These are phyloP conservation scores for Cercis canadensis DNA, from an alignment of 306 rosid species.

Conservation along the genomic window DNA sequence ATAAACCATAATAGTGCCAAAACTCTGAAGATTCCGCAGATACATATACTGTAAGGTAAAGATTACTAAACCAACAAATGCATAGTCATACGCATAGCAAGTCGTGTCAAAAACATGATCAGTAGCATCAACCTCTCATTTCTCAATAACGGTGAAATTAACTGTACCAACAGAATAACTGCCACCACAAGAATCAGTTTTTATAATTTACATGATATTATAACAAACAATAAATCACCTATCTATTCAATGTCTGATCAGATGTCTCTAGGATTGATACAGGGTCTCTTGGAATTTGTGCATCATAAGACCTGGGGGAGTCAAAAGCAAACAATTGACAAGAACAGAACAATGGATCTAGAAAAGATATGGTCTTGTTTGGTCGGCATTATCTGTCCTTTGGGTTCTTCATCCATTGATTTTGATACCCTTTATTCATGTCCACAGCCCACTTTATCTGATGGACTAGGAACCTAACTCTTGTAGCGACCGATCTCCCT, in stretches of 20 bases:
- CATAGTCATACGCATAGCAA: constrained; percentile 41
- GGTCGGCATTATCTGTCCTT: constrained; percentile 63
- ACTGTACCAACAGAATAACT: constrained; percentile 73
- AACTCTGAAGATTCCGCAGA: constrained; percentile 53
- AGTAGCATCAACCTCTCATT: constrained; percentile 45
- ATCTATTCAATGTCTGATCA: constrained; percentile 39
- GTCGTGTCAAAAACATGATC: constrained; percentile 49
- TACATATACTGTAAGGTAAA: constrained; percentile 34
- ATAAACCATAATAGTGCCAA: constrained; percentile 39
- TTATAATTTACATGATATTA: constrained; percentile 19
- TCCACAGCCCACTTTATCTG: constrained; percentile 45
- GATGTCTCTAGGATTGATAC: constrained; percentile 36
- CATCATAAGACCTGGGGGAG: constrained; percentile 39
- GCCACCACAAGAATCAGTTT: constrained; percentile 44
- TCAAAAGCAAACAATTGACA: constrained; percentile 33
- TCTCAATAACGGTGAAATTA: constrained; percentile 51
- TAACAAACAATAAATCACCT: neutral
- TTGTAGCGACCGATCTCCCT: constrained; percentile 17
- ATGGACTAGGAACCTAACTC: constrained; percentile 47
- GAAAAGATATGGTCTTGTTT: constrained; percentile 67
- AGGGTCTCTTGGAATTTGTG: constrained; percentile 64
- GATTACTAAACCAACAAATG: constrained; percentile 41
- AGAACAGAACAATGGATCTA: constrained; percentile 63
- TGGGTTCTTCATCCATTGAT: constrained; percentile 58
- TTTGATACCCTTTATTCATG: constrained; percentile 61